These are phyloP conservation scores for Candida schatavii DNA, from an alignment of 805 yeast species.

Conservation along the genomic window DNA sequence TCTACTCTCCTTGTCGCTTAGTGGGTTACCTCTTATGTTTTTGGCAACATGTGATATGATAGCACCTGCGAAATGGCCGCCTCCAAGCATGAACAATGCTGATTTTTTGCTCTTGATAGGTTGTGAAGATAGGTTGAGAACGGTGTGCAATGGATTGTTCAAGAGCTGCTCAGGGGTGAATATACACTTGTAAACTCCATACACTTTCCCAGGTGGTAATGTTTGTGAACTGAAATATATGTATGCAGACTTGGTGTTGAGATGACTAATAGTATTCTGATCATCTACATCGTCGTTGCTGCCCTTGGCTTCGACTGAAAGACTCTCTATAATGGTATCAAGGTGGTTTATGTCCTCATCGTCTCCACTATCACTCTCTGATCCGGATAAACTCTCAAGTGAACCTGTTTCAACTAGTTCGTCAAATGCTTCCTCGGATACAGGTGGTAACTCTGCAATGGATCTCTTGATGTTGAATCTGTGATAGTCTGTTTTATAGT, in stretches of 20 bases:
- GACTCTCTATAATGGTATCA: constrained; percentile 21
- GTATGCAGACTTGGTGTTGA: constrained; percentile 70
- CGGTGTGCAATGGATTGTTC: constrained; percentile 45
- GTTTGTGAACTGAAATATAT: constrained; percentile 53
- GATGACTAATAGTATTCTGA: constrained; percentile 43
- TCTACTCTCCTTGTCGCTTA: constrained; percentile 44
- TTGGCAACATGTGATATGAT: constrained; percentile 71
- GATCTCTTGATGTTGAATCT: constrained; percentile 57
- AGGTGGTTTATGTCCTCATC: constrained; percentile 8
- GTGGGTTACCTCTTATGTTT: constrained; percentile 54
- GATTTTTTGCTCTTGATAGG: constrained; percentile 42
- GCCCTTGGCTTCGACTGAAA: constrained; percentile 10
- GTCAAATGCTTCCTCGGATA: constrained; percentile 60
- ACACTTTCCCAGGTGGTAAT: constrained; percentile 45
- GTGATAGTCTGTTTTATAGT: constrained; percentile 59
- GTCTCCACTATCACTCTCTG: constrained; percentile 30
- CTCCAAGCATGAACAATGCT: constrained; percentile 90
- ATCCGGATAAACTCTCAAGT: constrained; percentile 59
- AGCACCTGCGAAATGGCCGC: constrained; percentile 98
- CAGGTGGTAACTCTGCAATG: constrained; percentile 40
- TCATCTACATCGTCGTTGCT: constrained; percentile 24
- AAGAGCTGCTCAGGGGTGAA: constrained; percentile 43
- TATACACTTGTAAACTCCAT: constrained; percentile 67
- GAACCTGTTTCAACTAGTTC: constrained; percentile 47
- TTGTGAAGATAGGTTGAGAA: constrained; percentile 36